These are phyloP conservation scores for Boletus patriciae DNA, from an alignment of 768 basidiomycete genomes.

Conservation along the genomic window DNA sequence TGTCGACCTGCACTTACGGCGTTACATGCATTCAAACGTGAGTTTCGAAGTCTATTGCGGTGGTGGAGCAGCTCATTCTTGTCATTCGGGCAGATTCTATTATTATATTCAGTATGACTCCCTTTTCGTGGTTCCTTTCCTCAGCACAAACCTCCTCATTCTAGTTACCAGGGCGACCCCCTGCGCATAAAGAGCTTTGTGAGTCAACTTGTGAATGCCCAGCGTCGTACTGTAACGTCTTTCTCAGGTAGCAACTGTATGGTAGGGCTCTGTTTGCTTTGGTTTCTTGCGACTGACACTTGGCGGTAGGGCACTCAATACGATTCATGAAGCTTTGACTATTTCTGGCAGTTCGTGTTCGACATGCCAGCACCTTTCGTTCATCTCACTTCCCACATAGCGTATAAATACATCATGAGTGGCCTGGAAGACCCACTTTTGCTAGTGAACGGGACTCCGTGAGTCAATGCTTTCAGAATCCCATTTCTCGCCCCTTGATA, in stretches of 20 bases:
- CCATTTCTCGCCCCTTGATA: background rate
- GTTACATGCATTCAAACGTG: too few relatives aligned
- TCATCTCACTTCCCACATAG: background rate
- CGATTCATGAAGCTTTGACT: constrained; percentile 12
- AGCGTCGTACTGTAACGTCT: background rate
- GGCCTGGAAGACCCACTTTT: background rate
- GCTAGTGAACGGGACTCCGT: background rate
- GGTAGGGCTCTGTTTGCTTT: background rate
- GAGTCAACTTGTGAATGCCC: too few relatives aligned
- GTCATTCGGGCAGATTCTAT: too few relatives aligned
- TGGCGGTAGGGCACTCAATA: constrained; percentile 8
- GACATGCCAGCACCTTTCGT: background rate
- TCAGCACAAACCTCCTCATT: too few relatives aligned
- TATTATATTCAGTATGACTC: too few relatives aligned
- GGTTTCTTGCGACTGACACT: background rate
- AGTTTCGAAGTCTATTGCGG: too few relatives aligned
- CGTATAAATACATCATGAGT: constrained; percentile 2
- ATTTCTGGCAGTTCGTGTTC: constrained; percentile 10
- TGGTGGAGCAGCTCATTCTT: too few relatives aligned
- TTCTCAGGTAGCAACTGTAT: background rate
- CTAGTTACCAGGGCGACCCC: too few relatives aligned
- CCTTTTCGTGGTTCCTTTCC: too few relatives aligned
- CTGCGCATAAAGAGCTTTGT: too few relatives aligned
- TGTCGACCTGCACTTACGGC: too few relatives aligned
- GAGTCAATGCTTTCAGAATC: background rate